Evolutionary conservation across 2,329 filamentous ascomycete species (phyloP).

Genomic region (Fusarium udum): DNA sequence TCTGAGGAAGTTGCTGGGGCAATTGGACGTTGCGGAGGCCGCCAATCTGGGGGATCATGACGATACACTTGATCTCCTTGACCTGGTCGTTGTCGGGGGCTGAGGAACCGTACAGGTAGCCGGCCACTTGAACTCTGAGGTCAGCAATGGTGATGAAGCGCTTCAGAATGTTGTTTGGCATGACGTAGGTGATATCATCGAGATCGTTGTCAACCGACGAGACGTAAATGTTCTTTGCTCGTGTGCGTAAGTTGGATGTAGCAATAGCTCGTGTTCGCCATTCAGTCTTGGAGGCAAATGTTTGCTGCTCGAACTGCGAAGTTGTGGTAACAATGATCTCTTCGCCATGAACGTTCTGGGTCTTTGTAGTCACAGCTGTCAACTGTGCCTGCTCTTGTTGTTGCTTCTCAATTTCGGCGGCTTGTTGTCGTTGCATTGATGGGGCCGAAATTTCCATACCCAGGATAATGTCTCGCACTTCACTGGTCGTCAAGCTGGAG

Average conservation of each 20-base stretch:
- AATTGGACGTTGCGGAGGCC: slow-evolving; percentile 92
- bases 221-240: slow-evolving; percentile 98
- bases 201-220: slow-evolving; percentile 93
- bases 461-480: slow-evolving; percentile 97
- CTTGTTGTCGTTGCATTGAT: slow-evolving; percentile 97
- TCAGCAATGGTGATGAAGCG: slow-evolving; percentile 98
- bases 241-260: slow-evolving; percentile 91
- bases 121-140: slow-evolving; percentile 93
- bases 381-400: slow-evolving; percentile 96
- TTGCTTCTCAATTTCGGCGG: slow-evolving; percentile 98
- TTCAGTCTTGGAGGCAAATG: slow-evolving; percentile 98
- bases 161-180: slow-evolving; percentile 99
- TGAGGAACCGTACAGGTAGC: slow-evolving; percentile 92
- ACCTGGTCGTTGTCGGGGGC: slow-evolving; percentile 95
- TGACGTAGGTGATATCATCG: slow-evolving; percentile 94
- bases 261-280: slow-evolving; percentile 98
- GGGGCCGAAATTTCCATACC: slow-evolving; percentile 99
- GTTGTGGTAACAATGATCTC: slow-evolving; percentile 99
- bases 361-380: slow-evolving; percentile 97
- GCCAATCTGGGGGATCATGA: slow-evolving; percentile 97
- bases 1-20: slow-evolving; percentile 87
- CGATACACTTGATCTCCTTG: slow-evolving; percentile 96
- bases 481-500: slow-evolving; percentile 92
- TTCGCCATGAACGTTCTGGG: slow-evolving; percentile 94
- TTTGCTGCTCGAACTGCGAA: slow-evolving; percentile 96